Percentiles rank a stretch among this genome's conserved stretches.
Evolutionary conservation across 345 rosid genomes (phyloP).

Genomic region (Populus alba): DNA sequence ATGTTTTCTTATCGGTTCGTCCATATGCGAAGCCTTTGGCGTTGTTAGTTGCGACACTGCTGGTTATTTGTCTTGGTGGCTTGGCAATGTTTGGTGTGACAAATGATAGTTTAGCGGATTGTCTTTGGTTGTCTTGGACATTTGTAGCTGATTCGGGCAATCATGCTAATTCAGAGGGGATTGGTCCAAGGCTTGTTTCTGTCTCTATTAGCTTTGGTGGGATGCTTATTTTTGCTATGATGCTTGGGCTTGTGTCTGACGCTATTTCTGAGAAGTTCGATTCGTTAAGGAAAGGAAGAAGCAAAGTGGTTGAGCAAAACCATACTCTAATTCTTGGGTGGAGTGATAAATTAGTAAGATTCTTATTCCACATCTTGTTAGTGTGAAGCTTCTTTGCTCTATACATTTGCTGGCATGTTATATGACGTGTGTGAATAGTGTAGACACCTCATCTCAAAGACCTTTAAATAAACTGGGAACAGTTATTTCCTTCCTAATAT

Average conservation of each 20-base stretch:
- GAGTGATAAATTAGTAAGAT: constrained; percentile 76
- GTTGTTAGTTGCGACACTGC: constrained; percentile 56
- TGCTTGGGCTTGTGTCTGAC: constrained; percentile 78
- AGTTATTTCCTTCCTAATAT: not conserved
- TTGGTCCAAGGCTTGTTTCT: constrained; percentile 65
- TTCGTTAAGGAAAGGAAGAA: constrained; percentile 67
- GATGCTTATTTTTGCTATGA: constrained; percentile 80
- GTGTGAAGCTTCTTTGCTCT: not conserved
- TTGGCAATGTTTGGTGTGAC: constrained; percentile 65
- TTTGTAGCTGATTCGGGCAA: constrained; percentile 65
- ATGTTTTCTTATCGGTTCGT: constrained; percentile 55
- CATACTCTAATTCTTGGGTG: constrained; percentile 76
- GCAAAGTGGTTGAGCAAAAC: constrained; percentile 65
- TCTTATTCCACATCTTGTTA: constrained; percentile 14
- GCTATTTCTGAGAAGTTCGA: constrained; percentile 76
- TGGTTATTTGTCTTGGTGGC: constrained; percentile 66
- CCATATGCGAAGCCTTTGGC: constrained; percentile 69
- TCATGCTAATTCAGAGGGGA: constrained; percentile 65
- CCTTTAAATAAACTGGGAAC: not conserved
- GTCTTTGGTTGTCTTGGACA: constrained; percentile 78
- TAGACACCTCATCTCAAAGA: not conserved
- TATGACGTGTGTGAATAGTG: not conserved
- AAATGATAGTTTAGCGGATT: constrained; percentile 56
- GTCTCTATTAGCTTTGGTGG: constrained; percentile 75
- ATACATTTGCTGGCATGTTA: not conserved